Base-by-base conservation (phyloP, 257 asterid genomes). In the Phtheirospermum japonicum region DNA sequence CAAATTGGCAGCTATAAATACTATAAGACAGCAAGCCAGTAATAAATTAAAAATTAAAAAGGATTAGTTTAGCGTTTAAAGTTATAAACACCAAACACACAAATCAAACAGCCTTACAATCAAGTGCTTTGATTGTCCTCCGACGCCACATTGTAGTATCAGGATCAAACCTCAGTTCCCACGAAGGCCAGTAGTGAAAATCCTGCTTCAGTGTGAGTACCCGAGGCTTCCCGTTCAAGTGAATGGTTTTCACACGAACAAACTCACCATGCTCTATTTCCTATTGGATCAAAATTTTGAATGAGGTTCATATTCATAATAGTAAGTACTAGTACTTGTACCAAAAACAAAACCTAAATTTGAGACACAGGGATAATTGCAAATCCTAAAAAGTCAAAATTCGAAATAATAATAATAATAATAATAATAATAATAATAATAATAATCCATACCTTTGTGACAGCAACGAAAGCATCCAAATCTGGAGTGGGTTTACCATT, bases 141-240 rank as follows among this genome's bases (percentile, higher is more conserved):
- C 99, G 87, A 36, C 83, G 75, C 99, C 99, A 92, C 66, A 75
- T 73, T 17, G 96, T 90, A 64, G 89, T 82, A 68, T 80, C 87
- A 6, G 93, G 95, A 57, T 89, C 96, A 64, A 86, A 92, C 52
- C 89, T 77, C 71, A 92, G 75, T 73, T 89, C 99, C 99, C 99
- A 92, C 28, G 97, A 73, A 36, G 99, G 96, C 99, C 99, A 92
- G 76, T 92, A 92, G 69, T 92, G 99, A 70, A 92, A 76, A 82
- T 92, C 99, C 77, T 92, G 99, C 85, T 89, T 92, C 78, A 92
- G 65, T 20, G 99, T 80, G 26, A 92, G 85, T 54, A 89, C 97
- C 32, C 94, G 84, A 61, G 96, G 96, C 80, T 90, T 92, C 77
- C 91, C 99, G 3, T 87, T 89, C 80, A 92, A 84, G 87, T 92